phyloP scores from a whole-genome alignment of 2,329 filamentous ascomycete species.

The Colletotrichum theobromicola region DNA sequence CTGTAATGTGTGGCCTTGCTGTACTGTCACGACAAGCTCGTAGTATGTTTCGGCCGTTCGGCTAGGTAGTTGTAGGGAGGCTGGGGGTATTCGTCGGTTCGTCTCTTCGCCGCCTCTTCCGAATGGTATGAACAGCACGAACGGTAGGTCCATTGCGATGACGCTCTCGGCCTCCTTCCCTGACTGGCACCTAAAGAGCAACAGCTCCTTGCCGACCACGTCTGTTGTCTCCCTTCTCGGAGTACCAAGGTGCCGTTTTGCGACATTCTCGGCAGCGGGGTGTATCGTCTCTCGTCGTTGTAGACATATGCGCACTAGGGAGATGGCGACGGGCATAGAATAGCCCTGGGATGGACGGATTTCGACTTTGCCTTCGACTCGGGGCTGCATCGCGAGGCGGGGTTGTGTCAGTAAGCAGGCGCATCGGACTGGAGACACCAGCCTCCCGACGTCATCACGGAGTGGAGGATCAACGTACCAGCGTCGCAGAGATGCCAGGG shows the following conservation, averaged over 20 bases:
- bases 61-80: constrained; percentile 87
- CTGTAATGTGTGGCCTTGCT: constrained; percentile 86
- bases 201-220: constrained; percentile 93
- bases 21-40: constrained; percentile 93
- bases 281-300: constrained; percentile 96
- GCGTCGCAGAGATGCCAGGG: constrained; percentile 94
- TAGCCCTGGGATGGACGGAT: constrained; percentile 86
- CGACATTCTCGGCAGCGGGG: constrained; percentile 90
- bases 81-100: constrained; percentile 87
- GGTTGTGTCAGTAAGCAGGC: constrained; percentile 1
- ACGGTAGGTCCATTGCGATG: constrained; percentile 95
- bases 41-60: constrained; percentile 97
- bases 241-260: constrained; percentile 89
- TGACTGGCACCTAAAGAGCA: constrained; percentile 84
- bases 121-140: constrained; percentile 96
- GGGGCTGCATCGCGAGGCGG: constrained; percentile 64
- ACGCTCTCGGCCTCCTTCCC: constrained; percentile 88
- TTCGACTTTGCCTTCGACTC: constrained; percentile 97
- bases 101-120: constrained; percentile 90
- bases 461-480: constrained; percentile 67
- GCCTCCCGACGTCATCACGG: constrained; percentile 9
- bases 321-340: constrained; percentile 88
- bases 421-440: constrained; percentile 20
- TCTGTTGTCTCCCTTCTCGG: constrained; percentile 90
- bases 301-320: constrained; percentile 91